phyloP scores from a whole-genome alignment of 257 asterid genomes.

The Scutellaria baicalensis region DNA sequence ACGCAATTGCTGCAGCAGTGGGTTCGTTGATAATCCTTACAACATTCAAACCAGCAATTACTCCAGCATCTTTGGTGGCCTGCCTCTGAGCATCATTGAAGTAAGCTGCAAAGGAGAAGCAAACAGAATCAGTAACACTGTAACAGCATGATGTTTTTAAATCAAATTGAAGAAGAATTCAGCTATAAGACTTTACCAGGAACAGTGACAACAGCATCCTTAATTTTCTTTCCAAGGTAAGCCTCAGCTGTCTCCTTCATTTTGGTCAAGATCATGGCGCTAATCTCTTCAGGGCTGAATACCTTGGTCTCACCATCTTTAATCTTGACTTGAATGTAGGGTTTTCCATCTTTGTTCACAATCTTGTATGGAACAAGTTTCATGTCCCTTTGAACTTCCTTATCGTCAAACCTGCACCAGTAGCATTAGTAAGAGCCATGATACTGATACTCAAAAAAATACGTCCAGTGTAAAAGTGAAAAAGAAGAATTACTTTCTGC shows the following conservation, averaged over 20 bases:
- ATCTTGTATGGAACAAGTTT: conserved; percentile 84
- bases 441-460: not conserved
- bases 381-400: conserved; percentile 89
- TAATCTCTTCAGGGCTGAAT: conserved; percentile 92
- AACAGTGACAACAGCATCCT: conserved; percentile 92
- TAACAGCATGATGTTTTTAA: not conserved
- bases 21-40: conserved; percentile 91
- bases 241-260: conserved; percentile 96
- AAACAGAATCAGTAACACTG: conserved; percentile 13
- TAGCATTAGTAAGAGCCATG: not conserved
- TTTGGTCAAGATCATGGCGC: conserved; percentile 86
- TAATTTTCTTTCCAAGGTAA: conserved; percentile 80
- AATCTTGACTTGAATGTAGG: conserved; percentile 75
- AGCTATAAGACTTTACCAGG: conserved; percentile 43
- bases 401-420: conserved; percentile 69
- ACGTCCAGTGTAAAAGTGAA: not conserved
- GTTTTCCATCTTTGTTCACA: conserved; percentile 87
- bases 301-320: conserved; percentile 84
- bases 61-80: conserved; percentile 91
- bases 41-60: conserved; percentile 87
- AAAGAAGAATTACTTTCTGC: conserved; percentile 67
- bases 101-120: conserved; percentile 49
- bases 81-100: conserved; percentile 97
- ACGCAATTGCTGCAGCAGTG: conserved; percentile 96
- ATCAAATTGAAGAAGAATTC: not conserved